Evolutionary conservation across 2,329 filamentous ascomycete species (phyloP).

Genomic region (Penicillium brevicompactum): DNA sequence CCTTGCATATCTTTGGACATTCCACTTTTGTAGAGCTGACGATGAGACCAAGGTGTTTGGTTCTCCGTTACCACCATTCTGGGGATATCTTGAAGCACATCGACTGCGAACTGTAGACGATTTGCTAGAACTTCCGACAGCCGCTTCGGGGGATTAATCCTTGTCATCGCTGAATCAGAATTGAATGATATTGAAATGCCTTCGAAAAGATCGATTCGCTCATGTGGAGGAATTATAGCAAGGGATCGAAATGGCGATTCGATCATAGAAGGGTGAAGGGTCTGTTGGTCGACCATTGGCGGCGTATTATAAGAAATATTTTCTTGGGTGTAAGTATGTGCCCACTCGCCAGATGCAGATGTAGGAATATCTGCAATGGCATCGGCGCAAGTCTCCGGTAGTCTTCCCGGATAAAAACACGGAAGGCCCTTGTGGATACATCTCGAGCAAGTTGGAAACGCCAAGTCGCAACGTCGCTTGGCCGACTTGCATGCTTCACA

Average conservation of each 20-base stretch:
- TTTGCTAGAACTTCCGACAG: conserved; percentile 25
- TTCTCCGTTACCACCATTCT: conserved; percentile 52
- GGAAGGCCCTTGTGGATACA: conserved; percentile 52
- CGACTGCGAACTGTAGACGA: conserved; percentile 42
- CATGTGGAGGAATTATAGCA: neutral
- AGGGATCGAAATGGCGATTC: neutral
- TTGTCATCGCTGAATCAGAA: neutral
- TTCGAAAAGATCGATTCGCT: neutral
- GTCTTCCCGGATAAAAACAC: conserved; percentile 50
- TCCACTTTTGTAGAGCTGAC: conserved; percentile 50
- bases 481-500: conserved; percentile 60
- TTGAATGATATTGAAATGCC: neutral
- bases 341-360: neutral
- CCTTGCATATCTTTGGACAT: conserved; percentile 59
- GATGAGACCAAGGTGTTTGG: conserved; percentile 58
- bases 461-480: conserved; percentile 60
- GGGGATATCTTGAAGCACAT: conserved; percentile 48
- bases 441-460: conserved; percentile 54
- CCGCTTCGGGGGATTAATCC: conserved; percentile 8
- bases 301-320: neutral
- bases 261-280: neutral
- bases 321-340: neutral
- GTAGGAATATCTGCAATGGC: neutral
- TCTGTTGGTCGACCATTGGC: neutral
- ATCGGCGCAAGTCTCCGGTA: conserved; percentile 11